Evolutionary conservation across 305 asterid species (phyloP).

Genomic region (Lippia alba): DNA sequence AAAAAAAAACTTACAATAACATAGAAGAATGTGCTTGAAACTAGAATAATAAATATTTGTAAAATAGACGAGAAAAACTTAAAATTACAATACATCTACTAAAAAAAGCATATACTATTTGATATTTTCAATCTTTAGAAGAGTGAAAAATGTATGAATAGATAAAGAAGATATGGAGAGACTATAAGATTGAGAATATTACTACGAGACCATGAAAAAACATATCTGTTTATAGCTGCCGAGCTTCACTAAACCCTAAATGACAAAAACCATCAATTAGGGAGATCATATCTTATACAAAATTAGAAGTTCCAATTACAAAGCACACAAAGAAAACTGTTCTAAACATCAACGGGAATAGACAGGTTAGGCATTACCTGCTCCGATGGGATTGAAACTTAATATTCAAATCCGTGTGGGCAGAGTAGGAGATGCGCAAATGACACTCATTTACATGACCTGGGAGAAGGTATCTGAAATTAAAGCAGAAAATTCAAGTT

Average conservation of each 20-base stretch:
- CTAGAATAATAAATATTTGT: too few species aligned
- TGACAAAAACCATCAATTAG: slow-evolving; percentile 63
- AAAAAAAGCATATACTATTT: too few species aligned
- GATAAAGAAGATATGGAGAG: slow-evolving; percentile 33
- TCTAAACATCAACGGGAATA: slow-evolving; percentile 24
- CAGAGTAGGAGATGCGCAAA: slow-evolving; percentile 86
- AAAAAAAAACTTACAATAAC: too few species aligned
- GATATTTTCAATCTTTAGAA: background rate
- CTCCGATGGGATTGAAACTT: slow-evolving; percentile 92
- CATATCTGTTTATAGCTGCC: slow-evolving; percentile 70
- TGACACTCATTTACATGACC: slow-evolving; percentile 65
- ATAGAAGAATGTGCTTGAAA: too few species aligned
- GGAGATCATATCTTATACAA: slow-evolving; percentile 33
- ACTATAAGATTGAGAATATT: slow-evolving; percentile 60
- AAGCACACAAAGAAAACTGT: slow-evolving; percentile 24
- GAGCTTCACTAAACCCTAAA: slow-evolving; percentile 82
- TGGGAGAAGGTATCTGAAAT: slow-evolving; percentile 82
- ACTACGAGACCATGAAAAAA: slow-evolving; percentile 64
- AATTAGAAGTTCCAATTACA: slow-evolving; percentile 17
- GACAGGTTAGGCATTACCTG: slow-evolving; percentile 49
- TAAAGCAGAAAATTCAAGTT: slow-evolving; percentile 27
- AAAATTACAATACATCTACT: too few species aligned
- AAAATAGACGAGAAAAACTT: too few species aligned
- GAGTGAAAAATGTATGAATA: slow-evolving; percentile 15
- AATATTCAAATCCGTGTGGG: slow-evolving; percentile 82